phyloP scores from a whole-genome alignment of 1,139 yeast species.

The Tardiomyces depauwii region DNA sequence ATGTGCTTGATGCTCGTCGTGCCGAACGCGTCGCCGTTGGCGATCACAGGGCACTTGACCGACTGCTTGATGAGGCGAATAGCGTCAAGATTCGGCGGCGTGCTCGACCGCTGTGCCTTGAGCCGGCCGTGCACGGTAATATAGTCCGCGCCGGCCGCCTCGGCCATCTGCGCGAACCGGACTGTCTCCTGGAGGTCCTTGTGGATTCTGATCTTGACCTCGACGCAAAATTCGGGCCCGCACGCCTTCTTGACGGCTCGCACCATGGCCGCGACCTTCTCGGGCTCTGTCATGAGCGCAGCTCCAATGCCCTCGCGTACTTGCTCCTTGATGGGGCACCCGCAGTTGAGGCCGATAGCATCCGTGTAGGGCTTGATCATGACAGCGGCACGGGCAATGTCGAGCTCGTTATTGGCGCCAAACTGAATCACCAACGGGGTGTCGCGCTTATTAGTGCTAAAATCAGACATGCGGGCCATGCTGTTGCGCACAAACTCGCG shows the following conservation, averaged over 20 bases:
- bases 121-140: constrained; percentile 93
- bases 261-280: constrained; percentile 75
- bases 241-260: constrained; percentile 64
- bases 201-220: constrained; percentile 87
- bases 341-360: constrained; percentile 92
- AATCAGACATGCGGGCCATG: constrained; percentile 72
- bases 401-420: constrained; percentile 83
- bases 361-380: constrained; percentile 88
- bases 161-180: constrained; percentile 55
- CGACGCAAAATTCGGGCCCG: constrained; percentile 61
- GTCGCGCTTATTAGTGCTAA: constrained; percentile 64
- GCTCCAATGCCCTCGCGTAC: constrained; percentile 96
- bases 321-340: constrained; percentile 94
- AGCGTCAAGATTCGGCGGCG: constrained; percentile 76
- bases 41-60: constrained; percentile 64
- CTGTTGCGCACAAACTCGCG: constrained; percentile 85
- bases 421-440: constrained; percentile 77
- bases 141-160: constrained; percentile 83
- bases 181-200: constrained; percentile 61
- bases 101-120: constrained; percentile 69
- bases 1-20: constrained; percentile 53
- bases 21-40: constrained; percentile 87
- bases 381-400: constrained; percentile 69
- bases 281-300: constrained; percentile 79
- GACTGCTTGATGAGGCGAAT: constrained; percentile 52